Evolutionary conservation across 176 grass and related monocot genomes (phyloP).

Genomic region (Avena insularis): DNA sequence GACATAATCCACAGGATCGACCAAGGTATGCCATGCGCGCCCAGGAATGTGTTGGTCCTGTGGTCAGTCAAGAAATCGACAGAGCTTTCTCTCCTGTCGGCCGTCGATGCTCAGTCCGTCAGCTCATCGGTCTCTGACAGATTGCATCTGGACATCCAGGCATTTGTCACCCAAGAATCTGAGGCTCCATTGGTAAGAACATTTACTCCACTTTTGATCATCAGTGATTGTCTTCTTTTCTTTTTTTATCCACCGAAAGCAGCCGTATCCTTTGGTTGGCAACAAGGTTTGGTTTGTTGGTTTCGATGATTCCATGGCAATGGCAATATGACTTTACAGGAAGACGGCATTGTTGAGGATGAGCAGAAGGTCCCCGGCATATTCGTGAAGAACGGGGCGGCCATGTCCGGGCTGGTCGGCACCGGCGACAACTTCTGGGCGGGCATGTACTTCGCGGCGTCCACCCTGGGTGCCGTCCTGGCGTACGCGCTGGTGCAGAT

Average conservation of each 20-base stretch:
- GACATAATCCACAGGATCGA: slow-evolving; percentile 81
- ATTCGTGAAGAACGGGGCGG: slow-evolving; percentile 64
- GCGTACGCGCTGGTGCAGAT: slow-evolving; percentile 61
- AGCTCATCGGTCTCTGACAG: slow-evolving; percentile 58
- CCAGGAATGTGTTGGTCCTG: slow-evolving; percentile 77
- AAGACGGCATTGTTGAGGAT: slow-evolving; percentile 64
- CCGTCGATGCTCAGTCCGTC: slow-evolving; percentile 63
- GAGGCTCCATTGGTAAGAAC: slow-evolving; percentile 65
- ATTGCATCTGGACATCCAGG: slow-evolving; percentile 75
- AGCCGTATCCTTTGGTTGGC: neutral
- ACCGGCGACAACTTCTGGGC: slow-evolving; percentile 84
- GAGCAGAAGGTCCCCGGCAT: slow-evolving; percentile 52
- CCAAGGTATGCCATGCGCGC: slow-evolving; percentile 68
- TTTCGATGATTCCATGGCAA: slow-evolving; percentile 17
- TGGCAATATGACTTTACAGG: slow-evolving; percentile 45
- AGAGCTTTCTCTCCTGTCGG: slow-evolving; percentile 85
- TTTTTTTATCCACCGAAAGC: neutral
- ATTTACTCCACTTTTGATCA: neutral
- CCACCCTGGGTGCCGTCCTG: slow-evolving; percentile 74
- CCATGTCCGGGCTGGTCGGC: slow-evolving; percentile 84
- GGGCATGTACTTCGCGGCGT: slow-evolving; percentile 66
- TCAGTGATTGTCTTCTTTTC: neutral
- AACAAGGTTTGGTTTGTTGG: neutral
- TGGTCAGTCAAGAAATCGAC: slow-evolving; percentile 91
- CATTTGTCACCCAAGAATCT: slow-evolving; percentile 86